Evolutionary conservation across 805 yeast species (phyloP), one percentile per base, ranked within the genome.

Genomic region (Yarrowia divulgata): DNA sequence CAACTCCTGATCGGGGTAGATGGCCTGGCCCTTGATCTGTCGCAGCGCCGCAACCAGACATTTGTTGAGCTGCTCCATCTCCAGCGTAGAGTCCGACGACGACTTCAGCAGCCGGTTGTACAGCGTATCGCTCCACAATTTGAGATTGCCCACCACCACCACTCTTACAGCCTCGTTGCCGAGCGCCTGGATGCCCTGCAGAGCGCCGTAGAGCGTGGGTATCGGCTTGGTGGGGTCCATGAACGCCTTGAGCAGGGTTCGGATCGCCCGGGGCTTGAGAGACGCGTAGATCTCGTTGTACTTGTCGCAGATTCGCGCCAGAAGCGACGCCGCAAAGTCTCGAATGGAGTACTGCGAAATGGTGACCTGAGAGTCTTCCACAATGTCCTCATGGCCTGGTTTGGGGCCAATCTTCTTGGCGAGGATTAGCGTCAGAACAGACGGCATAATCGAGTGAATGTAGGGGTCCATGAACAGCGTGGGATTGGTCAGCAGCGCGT

Each of bases 361-460:
- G 34, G 49, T 43, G 32, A 45, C 52, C 52, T 60, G 40, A 3
- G 37, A 16, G 40, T 60, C 66, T 14, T 45, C 66, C 32, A 48
- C 39, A 7, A 16, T 14, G 18, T 60, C 66, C 18, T 43, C 66
- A 8, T 60, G 66, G n/a, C 75, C 37, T 58, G 82, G 72, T 79
- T 82, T 29, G 76, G 79, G 57, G 3, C 98, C 98, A n/a, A 94
- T 85, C 71, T 91, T 86, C 75, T 93, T 93, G 1, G 98, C 98
- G 63, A 95, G 83, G 54, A 95, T 83, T 23, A 94, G 83, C 0
- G 99, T 95, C 73, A 95, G 83, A 42, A 95, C 89, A 71, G 97
- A 91, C n/a, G 99, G 99, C 91, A 95, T 92, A 73, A 95, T 81
- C 0, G 97, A 94, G 80, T 96, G 99, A 57, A 95, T 92, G 75